Base-by-base conservation (phyloP, 140 eudicot genomes). In the Stevia rebaudiana region DNA sequence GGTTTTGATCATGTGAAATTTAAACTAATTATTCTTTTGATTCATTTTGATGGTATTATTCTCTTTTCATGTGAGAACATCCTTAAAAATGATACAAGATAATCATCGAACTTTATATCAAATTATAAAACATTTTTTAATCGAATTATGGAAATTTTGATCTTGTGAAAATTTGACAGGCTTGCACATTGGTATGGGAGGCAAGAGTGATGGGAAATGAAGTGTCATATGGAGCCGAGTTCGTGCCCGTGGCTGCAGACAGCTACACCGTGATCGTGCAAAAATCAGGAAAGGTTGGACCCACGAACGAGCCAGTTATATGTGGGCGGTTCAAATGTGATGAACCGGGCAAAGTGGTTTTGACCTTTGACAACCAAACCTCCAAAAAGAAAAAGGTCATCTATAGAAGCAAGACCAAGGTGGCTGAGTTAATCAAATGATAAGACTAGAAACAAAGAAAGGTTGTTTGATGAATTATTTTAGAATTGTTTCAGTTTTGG, bases 351-450 rank as follows among this genome's bases (percentile, higher is more conserved):
- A 92, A 87, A 63, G 76, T 92, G 56, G 84, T 92, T 55, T 81
- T 92, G 47, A 83, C 95, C 2, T 76, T 87, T 22, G 95, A 92
- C 75, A 92, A 92, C 82, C 98, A 86, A 70, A 81, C 87, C 40
- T 80, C 94, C 28, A 92, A 85, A 76, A 92, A 79, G 88, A 87
- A 85, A 82, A 92, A 83, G 78, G 77, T 92, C 69, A 76, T 87
- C 53, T 92, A 83, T 78, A 87, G 98, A 88, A 84, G 84, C 84
- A 87, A 85, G 78, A 79, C 77, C 82, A 81, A 88, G 73, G 65
- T 40, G 65, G 49, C 84, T 3, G 48, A 21, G 19, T 28, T 57
- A 41, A 41, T 49, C 55, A 28, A 48, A 70, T 52, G 16, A 15
- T 68, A 31, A 50, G 49, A 50, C 43, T 22, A 52, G 44, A 52